phyloP scores from a whole-genome alignment of 75 land plant genomes.

The Cunninghamia lanceolata region DNA sequence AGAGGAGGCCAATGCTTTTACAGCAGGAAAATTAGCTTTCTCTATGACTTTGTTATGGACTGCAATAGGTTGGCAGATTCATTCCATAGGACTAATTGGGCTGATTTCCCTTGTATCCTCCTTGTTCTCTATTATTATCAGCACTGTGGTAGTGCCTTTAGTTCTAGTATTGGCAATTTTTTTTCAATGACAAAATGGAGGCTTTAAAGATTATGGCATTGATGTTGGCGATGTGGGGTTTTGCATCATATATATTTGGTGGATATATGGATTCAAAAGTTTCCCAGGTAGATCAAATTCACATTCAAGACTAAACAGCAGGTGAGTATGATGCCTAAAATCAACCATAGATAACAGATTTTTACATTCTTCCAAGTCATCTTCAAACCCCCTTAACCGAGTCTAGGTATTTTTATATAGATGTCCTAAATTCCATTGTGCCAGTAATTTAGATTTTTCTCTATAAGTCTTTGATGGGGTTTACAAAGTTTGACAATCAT shows the following conservation, averaged over 20 bases:
- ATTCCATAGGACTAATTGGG: too few species aligned
- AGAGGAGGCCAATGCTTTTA: conserved; percentile 30
- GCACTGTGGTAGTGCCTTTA: conserved; percentile 42
- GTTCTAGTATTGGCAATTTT: conserved; percentile 46
- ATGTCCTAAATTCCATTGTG: too few species aligned
- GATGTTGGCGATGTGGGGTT: conserved; percentile 60
- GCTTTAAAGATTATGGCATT: conserved; percentile 45
- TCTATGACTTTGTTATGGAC: conserved; percentile 44
- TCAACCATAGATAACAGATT: too few species aligned
- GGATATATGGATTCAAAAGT: background rate
- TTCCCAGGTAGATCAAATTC: background rate
- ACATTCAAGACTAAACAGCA: too few species aligned
- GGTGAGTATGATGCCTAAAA: too few species aligned
- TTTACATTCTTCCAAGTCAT: too few species aligned
- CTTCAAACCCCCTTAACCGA: too few species aligned
- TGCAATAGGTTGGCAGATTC: conserved; percentile 42
- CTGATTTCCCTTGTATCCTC: too few species aligned
- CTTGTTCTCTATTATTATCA: conserved; percentile 43
- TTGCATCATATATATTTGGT: conserved; percentile 46
- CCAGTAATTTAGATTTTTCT: too few species aligned
- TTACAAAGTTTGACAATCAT: too few species aligned
- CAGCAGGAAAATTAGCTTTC: conserved; percentile 35
- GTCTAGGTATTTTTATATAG: too few species aligned
- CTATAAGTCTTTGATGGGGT: too few species aligned
- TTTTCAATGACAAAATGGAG: conserved; percentile 48